Conservation (phyloP, 768 basidiomycete genomes). For the Chalciporus sphaerocephalus region DNA sequence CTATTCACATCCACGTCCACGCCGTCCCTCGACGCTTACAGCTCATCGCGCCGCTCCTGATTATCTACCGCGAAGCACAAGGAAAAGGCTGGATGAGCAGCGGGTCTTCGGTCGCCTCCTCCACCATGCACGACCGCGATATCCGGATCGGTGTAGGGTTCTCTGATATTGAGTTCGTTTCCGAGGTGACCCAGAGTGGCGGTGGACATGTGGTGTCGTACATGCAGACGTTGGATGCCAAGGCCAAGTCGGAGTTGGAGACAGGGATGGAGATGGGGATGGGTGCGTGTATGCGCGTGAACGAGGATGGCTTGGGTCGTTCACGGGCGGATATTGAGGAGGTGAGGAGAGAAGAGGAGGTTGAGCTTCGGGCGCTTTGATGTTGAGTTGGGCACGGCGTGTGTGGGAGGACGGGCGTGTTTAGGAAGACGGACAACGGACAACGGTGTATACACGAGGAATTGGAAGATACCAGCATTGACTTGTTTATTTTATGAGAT, state of each 20-base stretch:
- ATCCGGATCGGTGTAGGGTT: constrained; percentile 12
- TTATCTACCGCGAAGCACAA: constrained; percentile 36
- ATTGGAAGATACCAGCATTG: too few relatives aligned
- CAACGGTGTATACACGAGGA: too few relatives aligned
- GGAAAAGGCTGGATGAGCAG: constrained; percentile 36
- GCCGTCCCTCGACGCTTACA: constrained; percentile 13
- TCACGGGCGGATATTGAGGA: background rate
- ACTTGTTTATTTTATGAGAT: too few relatives aligned
- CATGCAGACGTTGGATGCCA: constrained; percentile 1
- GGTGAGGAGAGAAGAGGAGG: background rate
- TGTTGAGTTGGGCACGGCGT: background rate
- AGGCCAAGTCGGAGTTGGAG: constrained; percentile 3
- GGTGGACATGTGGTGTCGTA: background rate
- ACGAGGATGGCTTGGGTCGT: background rate
- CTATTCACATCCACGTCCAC: too few relatives aligned
- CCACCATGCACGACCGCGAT: background rate
- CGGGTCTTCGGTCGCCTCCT: constrained; percentile 1
- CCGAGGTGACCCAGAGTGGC: constrained; percentile 3
- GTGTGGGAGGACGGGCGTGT: too few relatives aligned
- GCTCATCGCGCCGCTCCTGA: constrained; percentile 37
- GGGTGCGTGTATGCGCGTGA: too few relatives aligned
- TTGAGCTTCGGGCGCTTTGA: background rate
- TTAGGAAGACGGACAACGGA: too few relatives aligned
- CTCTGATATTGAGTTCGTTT: constrained; percentile 24
- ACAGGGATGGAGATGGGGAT: background rate